A percentile compares a stretch with the other conserved stretches of the same genome.
Evolutionary conservation across 2,329 filamentous ascomycete species (phyloP).

Genomic region (Ophiocordyceps unilateralis): DNA sequence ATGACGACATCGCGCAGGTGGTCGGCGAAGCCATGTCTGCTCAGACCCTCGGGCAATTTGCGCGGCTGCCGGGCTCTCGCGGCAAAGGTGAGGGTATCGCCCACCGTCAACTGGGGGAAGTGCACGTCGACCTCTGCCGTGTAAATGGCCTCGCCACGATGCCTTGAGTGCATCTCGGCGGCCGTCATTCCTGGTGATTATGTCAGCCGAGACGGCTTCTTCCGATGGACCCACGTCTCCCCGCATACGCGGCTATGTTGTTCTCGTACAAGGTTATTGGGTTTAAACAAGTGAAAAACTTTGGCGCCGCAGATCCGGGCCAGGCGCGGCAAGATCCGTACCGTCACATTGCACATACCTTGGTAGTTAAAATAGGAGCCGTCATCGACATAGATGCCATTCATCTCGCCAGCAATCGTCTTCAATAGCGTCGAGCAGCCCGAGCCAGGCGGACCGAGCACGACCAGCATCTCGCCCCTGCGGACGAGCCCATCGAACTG

Average conservation of each 20-base stretch:
- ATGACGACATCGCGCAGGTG: conserved; percentile 56
- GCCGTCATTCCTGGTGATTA: conserved; percentile 37
- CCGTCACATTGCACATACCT: not conserved
- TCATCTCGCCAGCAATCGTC: conserved; percentile 66
- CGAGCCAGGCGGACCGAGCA: conserved; percentile 53
- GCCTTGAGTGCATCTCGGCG: conserved; percentile 58
- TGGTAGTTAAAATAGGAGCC: conserved; percentile 59
- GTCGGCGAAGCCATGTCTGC: conserved; percentile 34
- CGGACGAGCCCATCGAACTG: conserved; percentile 51
- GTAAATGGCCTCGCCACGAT: conserved; percentile 76
- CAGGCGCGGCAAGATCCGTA: not conserved
- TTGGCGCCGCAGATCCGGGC: too few relatives aligned
- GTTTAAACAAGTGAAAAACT: too few relatives aligned
- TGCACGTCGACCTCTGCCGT: conserved; percentile 73
- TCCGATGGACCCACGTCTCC: too few relatives aligned
- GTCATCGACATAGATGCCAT: conserved; percentile 58
- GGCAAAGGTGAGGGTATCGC: conserved; percentile 65
- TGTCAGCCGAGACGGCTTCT: not conserved
- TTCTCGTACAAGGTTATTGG: too few relatives aligned
- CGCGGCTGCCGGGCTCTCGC: conserved; percentile 51
- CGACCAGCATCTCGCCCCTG: conserved; percentile 59
- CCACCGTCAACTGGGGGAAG: conserved; percentile 61
- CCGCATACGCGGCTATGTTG: too few relatives aligned
- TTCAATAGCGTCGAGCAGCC: conserved; percentile 77
- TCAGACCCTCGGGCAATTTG: conserved; percentile 39